These are phyloP conservation scores for Spinellus fusiger DNA, from an alignment of 192 early-diverging fungal species.

Conservation along the genomic window DNA sequence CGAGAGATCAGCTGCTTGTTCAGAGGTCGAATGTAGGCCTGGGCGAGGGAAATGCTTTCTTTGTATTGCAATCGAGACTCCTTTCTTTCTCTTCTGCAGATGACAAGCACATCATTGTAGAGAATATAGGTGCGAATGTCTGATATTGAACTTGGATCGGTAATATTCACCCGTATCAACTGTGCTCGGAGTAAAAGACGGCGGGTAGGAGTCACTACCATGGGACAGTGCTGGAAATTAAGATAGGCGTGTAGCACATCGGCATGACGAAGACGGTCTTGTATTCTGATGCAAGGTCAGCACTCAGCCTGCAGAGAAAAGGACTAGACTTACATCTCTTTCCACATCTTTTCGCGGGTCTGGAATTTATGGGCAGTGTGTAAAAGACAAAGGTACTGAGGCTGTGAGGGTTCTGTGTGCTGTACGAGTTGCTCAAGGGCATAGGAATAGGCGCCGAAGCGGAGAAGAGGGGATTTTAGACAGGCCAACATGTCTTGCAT, in stretches of 20 bases:
- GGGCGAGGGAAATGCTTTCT: background rate
- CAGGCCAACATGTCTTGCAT: too few species aligned
- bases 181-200: background rate
- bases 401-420: too few species aligned
- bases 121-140: background rate
- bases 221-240: background rate
- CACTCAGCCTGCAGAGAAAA: background rate
- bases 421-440: too few species aligned
- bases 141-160: background rate
- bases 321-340: too few species aligned
- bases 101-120: constrained; percentile 7
- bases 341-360: too few species aligned
- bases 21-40: background rate
- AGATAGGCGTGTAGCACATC: background rate
- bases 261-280: background rate
- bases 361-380: too few species aligned
- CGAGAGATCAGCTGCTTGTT: background rate
- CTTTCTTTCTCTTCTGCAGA: background rate
- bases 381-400: too few species aligned
- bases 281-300: background rate
- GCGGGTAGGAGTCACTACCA: background rate
- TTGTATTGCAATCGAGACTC: background rate
- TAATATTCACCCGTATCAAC: background rate
- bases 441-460: too few species aligned
- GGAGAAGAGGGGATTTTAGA: too few species aligned